A percentile compares a stretch with the other conserved stretches of the same genome.
Evolutionary conservation across 441 rosid genomes (phyloP).

Genomic region (Populus trichocarpa): DNA sequence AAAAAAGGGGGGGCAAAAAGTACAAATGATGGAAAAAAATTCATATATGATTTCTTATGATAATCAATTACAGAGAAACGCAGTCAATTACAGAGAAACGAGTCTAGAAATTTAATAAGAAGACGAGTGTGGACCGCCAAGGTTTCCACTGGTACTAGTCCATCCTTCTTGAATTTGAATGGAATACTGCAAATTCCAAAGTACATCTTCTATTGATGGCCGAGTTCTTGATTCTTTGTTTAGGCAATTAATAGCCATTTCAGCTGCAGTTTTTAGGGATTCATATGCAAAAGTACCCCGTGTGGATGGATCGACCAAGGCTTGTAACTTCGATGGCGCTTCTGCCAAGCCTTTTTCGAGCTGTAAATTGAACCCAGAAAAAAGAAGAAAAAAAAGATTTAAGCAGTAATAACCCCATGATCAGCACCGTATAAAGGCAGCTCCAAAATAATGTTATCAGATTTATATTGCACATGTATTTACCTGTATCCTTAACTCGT

Average conservation of each 20-base stretch:
- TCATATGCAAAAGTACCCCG: conserved; percentile 71
- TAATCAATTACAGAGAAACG: background rate
- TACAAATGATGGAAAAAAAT: background rate
- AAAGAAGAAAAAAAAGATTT: background rate
- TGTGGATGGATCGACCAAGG: conserved; percentile 51
- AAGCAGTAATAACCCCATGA: background rate
- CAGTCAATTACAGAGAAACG: background rate
- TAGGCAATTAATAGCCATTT: conserved; percentile 70
- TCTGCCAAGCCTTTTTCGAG: conserved; percentile 58
- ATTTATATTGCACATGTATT: background rate
- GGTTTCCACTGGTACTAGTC: conserved; percentile 60
- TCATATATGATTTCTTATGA: background rate
- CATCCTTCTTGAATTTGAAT: conserved; percentile 82
- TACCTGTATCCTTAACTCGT: conserved; percentile 57
- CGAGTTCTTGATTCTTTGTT: conserved; percentile 43
- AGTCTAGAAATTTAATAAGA: background rate
- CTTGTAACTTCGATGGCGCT: conserved; percentile 45
- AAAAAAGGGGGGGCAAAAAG: background rate
- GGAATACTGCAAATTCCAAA: conserved; percentile 79
- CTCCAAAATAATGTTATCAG: background rate
- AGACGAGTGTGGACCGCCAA: conserved; percentile 8
- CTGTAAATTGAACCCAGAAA: conserved; percentile 26
- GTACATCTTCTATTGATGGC: conserved; percentile 73
- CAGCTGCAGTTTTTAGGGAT: conserved; percentile 62
- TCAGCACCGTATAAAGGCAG: background rate